Base-by-base conservation (phyloP, 495 filamentous ascomycete species). In the Penicillium salamii region DNA sequence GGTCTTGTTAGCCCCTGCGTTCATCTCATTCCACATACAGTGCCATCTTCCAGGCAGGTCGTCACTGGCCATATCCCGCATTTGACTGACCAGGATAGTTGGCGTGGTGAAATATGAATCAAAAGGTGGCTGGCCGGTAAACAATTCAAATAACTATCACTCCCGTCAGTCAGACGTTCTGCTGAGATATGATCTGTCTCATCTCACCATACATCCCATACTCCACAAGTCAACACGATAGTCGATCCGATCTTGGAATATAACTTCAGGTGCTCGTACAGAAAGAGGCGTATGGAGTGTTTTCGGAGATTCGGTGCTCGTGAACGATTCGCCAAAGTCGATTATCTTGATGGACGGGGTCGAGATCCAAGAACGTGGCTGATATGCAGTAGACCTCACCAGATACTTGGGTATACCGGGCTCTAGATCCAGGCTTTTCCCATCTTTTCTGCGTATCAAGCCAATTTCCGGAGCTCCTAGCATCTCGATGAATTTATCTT, bases 311-410 rank as follows among this genome's bases (percentile, higher is more conserved):
- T 39, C 32, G 12, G 12, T 15, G 32, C 48, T 8, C 52, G 53
- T 15, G 36, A 78, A 78, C 15, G 69, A 63, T 53, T 75, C 65
- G 24, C 74, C 70, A 28, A 76, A 69, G 51, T 78, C 75, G 15
- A 78, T 60, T 32, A 78, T 59, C 46, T 67, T 66, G 52, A 66
- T 53, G 0, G 49, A 13, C 32, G 61, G 36, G 21, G 45, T 28
- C 49, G 32, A 48, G n/a, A 45, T 34, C 60, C 58, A 56, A 58
- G 46, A 54, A 26, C 36, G 42, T 23, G 42, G 54, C 26, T n/a
- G 43, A 37, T 57, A 56, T 56, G 49, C 46, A 19, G 32, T 34
- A 46, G 59, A 55, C 36, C 55, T 60, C 3, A 75, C 66, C 5
- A 76, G 52, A 44, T 77, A 67, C 23, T 55, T 49, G 0, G 74